These are phyloP conservation scores for Barnettozyma wickerhamii DNA, from an alignment of 805 yeast genomes.

Conservation along the genomic window DNA sequence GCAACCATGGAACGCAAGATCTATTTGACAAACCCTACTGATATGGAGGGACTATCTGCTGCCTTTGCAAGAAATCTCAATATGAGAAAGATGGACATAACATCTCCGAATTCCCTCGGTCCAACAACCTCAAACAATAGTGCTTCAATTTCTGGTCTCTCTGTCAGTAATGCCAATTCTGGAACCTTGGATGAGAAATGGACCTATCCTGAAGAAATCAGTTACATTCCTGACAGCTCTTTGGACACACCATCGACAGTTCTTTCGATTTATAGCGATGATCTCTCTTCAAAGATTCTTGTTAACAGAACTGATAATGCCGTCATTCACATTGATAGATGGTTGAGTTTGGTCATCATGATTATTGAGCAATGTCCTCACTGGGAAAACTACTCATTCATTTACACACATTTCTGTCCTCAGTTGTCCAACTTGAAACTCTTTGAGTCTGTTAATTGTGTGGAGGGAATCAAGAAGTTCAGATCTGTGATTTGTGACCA, in stretches of 20 bases:
- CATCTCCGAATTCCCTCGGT: background rate
- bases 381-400: constrained; percentile 70
- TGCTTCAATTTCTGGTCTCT: constrained; percentile 9
- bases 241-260: constrained; percentile 36
- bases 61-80: constrained; percentile 47
- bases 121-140: constrained; percentile 11
- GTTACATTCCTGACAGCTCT: constrained; percentile 41
- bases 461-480: constrained; percentile 36
- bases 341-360: constrained; percentile 48
- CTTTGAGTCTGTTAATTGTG: constrained; percentile 35
- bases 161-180: background rate
- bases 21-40: constrained; percentile 48
- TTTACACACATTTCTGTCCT: constrained; percentile 65
- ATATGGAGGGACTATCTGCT: constrained; percentile 63
- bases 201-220: constrained; percentile 56
- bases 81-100: constrained; percentile 18
- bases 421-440: constrained; percentile 58
- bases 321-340: constrained; percentile 40
- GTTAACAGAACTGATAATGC: constrained; percentile 22
- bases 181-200: constrained; percentile 35
- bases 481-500: constrained; percentile 55
- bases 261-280: constrained; percentile 7
- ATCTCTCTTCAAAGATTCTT: constrained; percentile 12
- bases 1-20: constrained; percentile 40
- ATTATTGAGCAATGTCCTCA: constrained; percentile 49